These are phyloP conservation scores for Pseudonitzschia delicatissima DNA, from an alignment of 108 stramenopile species.

Conservation along the genomic window DNA sequence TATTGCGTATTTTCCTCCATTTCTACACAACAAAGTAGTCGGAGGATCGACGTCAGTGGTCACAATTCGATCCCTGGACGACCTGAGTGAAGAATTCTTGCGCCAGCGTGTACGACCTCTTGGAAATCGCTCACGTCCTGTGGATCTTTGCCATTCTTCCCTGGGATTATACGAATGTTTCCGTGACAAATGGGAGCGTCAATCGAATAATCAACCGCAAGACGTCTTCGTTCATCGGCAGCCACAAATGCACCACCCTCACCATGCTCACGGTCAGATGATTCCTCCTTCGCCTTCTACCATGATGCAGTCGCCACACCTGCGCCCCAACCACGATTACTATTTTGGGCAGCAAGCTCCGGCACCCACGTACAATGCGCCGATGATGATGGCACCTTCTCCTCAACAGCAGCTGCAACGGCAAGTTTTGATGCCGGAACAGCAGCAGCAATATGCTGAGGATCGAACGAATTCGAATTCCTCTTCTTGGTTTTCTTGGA, in stretches of 20 bases:
- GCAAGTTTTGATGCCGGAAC: background rate
- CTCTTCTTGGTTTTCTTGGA: conserved; percentile 16
- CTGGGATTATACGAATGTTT: conserved; percentile 63
- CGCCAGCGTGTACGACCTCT: conserved; percentile 5
- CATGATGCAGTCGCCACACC: background rate
- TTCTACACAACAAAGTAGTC: conserved; percentile 11
- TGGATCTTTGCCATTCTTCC: conserved; percentile 30
- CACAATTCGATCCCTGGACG: conserved; percentile 15
- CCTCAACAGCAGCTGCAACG: background rate
- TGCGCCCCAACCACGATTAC: background rate
- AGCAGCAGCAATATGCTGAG: background rate
- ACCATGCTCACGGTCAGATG: background rate
- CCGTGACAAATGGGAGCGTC: conserved; percentile 60
- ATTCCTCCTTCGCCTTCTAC: conserved; percentile 1
- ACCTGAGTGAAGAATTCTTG: conserved; percentile 20
- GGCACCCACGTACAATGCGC: background rate
- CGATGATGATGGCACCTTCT: background rate
- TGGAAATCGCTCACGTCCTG: background rate
- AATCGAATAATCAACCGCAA: background rate
- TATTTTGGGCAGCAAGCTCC: background rate
- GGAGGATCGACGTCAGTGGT: conserved; percentile 2
- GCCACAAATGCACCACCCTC: background rate
- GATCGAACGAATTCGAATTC: background rate
- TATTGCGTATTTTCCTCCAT: conserved; percentile 73
- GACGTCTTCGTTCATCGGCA: background rate